Base-by-base conservation (phyloP, 768 basidiomycete species). In the Boletus rubescentipes region DNA sequence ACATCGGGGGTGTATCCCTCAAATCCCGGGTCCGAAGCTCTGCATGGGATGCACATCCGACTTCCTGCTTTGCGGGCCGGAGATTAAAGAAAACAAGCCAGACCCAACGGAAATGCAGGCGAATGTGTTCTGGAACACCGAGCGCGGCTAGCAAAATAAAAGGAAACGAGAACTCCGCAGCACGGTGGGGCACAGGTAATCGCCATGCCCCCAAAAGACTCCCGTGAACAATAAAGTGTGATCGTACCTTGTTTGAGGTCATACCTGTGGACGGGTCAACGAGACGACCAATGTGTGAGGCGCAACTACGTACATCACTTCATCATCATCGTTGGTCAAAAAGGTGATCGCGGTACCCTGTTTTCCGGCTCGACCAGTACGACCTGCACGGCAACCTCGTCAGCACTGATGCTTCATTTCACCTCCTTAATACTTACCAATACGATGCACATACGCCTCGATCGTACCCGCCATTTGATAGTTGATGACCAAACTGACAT, bases 341-440 rank as follows among this genome's bases (percentile, higher is more conserved):
- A 99, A 98, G 20, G 97, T 98, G 66, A 98, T 95, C 35, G 97
- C 83, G 0, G 84, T 82, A 35, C 97, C 97, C 69, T 86, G 81
- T 73, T 98, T 98, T 44, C 97, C 97, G 30, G 97, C 97, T 74
- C 97, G 92, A 65, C 97, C 97, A 45, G 97, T 99, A 66, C 97
- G 91, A 68, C 91, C 91, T 93, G 61, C n/a, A 40, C 46, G 32
- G n/a, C 44, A 32, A 36, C 53, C 45, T 47, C 40, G 59, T 56
- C 11, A 52, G 23, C 34, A 32, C 1, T 15, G 34, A 43, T 50
- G 38, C 46, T 30, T 20, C n/a, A 32, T 35, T 21, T 40, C 2
- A 18, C 46, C 36, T n/a, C 52, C 54, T 38, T 5, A 9, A 53
- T 43, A 68, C 85, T 49, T 66, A 91, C 96, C 97, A 64, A 99